Evolutionary conservation across 2,329 filamentous ascomycete genomes (phyloP).

Genomic region (Neofusicoccum ribis): DNA sequence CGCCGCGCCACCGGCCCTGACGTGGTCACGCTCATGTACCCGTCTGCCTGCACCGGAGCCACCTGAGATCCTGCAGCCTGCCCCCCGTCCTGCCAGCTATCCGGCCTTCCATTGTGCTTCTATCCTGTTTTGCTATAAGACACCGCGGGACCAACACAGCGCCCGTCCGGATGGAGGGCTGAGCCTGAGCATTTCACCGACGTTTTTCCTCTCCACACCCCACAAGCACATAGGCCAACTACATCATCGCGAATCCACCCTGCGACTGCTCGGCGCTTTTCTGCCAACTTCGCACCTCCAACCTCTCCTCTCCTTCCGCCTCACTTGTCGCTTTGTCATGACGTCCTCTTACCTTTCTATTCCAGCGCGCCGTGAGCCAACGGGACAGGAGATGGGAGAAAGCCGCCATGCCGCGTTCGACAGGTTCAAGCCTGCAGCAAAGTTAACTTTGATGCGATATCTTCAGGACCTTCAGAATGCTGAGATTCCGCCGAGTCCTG

Average conservation of each 20-base stretch:
- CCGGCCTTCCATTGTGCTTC: neutral
- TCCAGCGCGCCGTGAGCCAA: conserved; percentile 26
- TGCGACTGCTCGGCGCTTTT: neutral
- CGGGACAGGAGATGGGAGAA: conserved; percentile 24
- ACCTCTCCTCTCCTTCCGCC: conserved; percentile 35
- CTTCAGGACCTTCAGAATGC: conserved; percentile 45
- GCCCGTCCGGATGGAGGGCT: conserved; percentile 9
- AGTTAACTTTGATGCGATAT: conserved; percentile 46
- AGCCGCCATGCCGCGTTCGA: conserved; percentile 30
- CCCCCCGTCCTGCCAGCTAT: conserved; percentile 20
- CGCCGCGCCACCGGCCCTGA: conserved; percentile 14
- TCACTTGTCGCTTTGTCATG: conserved; percentile 30
- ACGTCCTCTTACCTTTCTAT: conserved; percentile 29
- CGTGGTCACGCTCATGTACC: conserved; percentile 15
- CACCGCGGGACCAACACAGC: neutral
- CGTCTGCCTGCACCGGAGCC: conserved; percentile 7
- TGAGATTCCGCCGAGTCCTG: conserved; percentile 39
- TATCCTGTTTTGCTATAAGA: neutral
- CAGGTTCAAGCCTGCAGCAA: conserved; percentile 39
- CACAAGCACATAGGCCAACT: conserved; percentile 7
- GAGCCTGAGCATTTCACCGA: conserved; percentile 17
- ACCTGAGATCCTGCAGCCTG: conserved; percentile 23
- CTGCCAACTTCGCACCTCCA: neutral
- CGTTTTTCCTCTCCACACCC: conserved; percentile 17
- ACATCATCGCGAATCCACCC: conserved; percentile 16